Evolutionary conservation across 805 yeast species (phyloP).

Genomic region (Deakozyma indianensis): DNA sequence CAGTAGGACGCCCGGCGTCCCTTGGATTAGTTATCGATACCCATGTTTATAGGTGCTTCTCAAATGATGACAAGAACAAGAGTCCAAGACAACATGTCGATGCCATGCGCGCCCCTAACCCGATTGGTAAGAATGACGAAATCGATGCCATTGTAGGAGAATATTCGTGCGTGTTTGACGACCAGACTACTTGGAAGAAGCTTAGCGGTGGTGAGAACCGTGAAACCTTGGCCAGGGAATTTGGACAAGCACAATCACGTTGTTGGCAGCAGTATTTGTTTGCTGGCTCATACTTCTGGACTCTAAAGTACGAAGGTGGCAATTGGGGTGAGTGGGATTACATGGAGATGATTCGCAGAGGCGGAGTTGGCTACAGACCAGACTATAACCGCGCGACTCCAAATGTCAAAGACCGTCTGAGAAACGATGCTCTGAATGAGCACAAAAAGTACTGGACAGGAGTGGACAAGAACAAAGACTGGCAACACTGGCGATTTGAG

Average conservation of each 20-base stretch:
- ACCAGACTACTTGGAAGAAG: constrained; percentile 56
- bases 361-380: constrained; percentile 30
- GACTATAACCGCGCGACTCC: constrained; percentile 5
- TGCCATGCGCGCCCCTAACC: constrained; percentile 9
- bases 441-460: constrained; percentile 61
- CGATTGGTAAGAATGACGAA: constrained; percentile 10
- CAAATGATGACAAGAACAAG: constrained; percentile 56
- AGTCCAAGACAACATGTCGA: constrained; percentile 48
- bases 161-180: constrained; percentile 77
- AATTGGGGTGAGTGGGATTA: constrained; percentile 97
- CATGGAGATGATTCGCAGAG: constrained; percentile 54
- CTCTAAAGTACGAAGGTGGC: constrained; percentile 72
- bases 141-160: constrained; percentile 80
- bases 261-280: constrained; percentile 38
- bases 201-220: constrained; percentile 28
- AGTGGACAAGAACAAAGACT: constrained; percentile 40
- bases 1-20: constrained; percentile 14
- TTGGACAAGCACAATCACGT: constrained; percentile 41
- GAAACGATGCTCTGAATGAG: constrained; percentile 20
- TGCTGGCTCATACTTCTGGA: constrained; percentile 82
- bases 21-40: constrained; percentile 66
- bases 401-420: constrained; percentile 1
- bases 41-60: constrained; percentile 78
- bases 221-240: constrained; percentile 40
- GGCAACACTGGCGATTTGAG: constrained; percentile 68